Conservation (phyloP, 2,329 filamentous ascomycete species). For the Cercospora janseana region DNA sequence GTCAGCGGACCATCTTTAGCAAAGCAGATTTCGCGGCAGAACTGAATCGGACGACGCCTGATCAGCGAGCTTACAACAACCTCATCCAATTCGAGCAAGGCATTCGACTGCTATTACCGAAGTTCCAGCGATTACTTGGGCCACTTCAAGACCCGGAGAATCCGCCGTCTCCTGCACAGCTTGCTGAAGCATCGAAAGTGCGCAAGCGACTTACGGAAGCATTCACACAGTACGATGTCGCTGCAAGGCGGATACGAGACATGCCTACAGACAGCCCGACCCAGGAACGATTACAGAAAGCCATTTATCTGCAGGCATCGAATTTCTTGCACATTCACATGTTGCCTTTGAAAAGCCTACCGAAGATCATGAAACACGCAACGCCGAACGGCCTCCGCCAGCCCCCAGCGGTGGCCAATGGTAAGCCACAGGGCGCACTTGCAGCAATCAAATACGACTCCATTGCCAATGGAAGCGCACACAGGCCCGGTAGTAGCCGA, state of each 20-base stretch:
- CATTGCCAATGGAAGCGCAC: slow-evolving; percentile 46
- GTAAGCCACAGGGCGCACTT: slow-evolving; percentile 47
- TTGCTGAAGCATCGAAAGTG: slow-evolving; percentile 82
- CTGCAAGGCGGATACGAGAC: slow-evolving; percentile 77
- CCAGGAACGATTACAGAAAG: slow-evolving; percentile 73
- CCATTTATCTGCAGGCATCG: slow-evolving; percentile 78
- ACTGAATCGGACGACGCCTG: slow-evolving; percentile 64
- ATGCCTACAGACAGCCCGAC: slow-evolving; percentile 69
- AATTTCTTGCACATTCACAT: slow-evolving; percentile 86
- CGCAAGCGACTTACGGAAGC: slow-evolving; percentile 86
- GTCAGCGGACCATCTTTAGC: slow-evolving; percentile 68
- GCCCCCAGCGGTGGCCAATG: slow-evolving; percentile 28
- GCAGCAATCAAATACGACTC: slow-evolving; percentile 60
- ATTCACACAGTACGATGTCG: slow-evolving; percentile 81
- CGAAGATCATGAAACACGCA: slow-evolving; percentile 54
- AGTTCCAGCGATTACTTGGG: slow-evolving; percentile 74
- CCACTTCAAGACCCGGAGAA: slow-evolving; percentile 70
- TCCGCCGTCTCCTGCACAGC: slow-evolving; percentile 65
- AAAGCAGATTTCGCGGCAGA: slow-evolving; percentile 76
- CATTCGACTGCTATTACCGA: slow-evolving; percentile 75
- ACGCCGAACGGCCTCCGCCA: slow-evolving; percentile 48
- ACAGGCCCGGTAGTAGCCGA: slow-evolving; percentile 46
- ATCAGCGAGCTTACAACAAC: slow-evolving; percentile 79
- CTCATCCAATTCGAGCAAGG: slow-evolving; percentile 83
- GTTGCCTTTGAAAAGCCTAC: slow-evolving; percentile 68